phyloP scores from a whole-genome alignment of 768 basidiomycete genomes.

The Saitozyma sp. region DNA sequence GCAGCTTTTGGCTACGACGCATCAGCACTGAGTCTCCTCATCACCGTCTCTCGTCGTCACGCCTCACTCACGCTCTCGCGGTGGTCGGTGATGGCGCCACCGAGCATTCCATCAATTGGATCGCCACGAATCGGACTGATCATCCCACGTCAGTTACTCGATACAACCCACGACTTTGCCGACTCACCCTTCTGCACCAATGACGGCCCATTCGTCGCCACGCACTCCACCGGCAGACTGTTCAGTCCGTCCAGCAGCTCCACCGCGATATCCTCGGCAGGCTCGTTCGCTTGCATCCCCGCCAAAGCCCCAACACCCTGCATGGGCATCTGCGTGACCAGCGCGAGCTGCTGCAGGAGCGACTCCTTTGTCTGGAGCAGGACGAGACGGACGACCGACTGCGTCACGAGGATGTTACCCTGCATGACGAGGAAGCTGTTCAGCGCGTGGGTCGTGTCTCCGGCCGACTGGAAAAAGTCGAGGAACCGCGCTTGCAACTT shows the following conservation, averaged over 20 bases:
- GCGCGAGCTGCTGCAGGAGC: conserved; percentile 34
- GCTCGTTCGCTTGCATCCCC: conserved; percentile 20
- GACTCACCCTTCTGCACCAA: conserved; percentile 43
- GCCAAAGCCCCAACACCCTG: conserved; percentile 14
- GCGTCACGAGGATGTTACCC: conserved; percentile 49
- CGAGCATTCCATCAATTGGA: conserved; percentile 43
- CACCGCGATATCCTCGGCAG: conserved; percentile 40
- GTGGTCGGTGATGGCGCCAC: conserved; percentile 17
- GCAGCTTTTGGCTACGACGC: conserved; percentile 27
- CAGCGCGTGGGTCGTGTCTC: conserved; percentile 28
- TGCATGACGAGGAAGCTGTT: conserved; percentile 44
- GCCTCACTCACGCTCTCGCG: conserved; percentile 32
- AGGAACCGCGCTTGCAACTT: conserved; percentile 33
- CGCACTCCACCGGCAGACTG: conserved; percentile 47
- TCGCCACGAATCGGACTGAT: conserved; percentile 42
- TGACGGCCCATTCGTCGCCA: conserved; percentile 48
- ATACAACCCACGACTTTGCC: neutral
- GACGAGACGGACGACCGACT: conserved; percentile 44
- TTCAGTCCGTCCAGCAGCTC: conserved; percentile 46
- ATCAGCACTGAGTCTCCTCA: conserved; percentile 4
- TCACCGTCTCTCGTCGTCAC: neutral
- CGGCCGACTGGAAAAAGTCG: conserved; percentile 31
- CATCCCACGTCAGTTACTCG: neutral
- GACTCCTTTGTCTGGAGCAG: conserved; percentile 43
- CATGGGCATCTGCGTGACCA: conserved; percentile 34